Conservation (phyloP, 257 asterid species). For the Solanum sejunctum region DNA sequence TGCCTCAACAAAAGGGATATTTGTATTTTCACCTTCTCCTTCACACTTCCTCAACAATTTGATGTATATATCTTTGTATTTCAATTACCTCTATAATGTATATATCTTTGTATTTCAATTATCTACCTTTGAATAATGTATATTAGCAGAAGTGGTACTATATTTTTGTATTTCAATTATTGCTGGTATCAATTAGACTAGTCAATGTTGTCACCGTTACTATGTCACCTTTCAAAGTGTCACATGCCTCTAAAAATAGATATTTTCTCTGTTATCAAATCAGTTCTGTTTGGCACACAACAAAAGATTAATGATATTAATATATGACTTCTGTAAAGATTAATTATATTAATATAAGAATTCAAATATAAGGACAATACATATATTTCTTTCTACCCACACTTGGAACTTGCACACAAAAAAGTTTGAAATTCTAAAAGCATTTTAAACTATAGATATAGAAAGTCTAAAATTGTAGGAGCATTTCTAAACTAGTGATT, state of each 20-base stretch:
- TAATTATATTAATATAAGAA: no score
- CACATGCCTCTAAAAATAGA: neutral
- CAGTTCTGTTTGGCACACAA: neutral
- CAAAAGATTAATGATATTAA: no score
- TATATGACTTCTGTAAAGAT: no score
- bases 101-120: neutral
- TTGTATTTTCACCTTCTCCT: neutral
- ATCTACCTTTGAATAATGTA: no score
- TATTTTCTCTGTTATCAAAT: neutral
- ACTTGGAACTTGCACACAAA: neutral
- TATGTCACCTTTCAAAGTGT: neutral
- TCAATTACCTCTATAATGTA: neutral
- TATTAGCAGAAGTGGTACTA: neutral
- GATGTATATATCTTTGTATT: neutral
- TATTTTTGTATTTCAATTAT: neutral
- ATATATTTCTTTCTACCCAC: neutral
- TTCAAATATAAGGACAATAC: neutral
- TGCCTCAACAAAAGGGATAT: neutral
- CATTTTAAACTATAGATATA: neutral
- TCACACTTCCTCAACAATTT: no score
- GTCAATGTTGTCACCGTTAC: neutral
- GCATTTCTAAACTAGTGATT: neutral
- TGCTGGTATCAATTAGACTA: neutral
- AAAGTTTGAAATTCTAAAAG: neutral
- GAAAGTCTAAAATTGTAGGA: neutral